These are phyloP conservation scores for Neonectria ditissima DNA, from an alignment of 2,329 filamentous ascomycete genomes.

Conservation along the genomic window DNA sequence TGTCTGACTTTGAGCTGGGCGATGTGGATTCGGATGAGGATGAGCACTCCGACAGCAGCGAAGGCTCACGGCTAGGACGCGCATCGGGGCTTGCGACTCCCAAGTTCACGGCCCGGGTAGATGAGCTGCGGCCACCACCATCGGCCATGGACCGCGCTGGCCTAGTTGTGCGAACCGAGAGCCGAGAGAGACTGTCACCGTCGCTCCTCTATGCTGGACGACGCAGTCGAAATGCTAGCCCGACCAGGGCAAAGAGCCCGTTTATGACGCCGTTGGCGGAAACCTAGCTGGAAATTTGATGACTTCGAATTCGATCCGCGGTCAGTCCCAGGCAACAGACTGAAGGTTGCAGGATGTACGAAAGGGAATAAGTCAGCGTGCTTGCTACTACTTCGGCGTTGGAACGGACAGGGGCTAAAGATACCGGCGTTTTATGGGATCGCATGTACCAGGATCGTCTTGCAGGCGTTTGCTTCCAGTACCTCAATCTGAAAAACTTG, in stretches of 20 bases:
- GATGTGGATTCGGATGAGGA: slow-evolving; percentile 74
- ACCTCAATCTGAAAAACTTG: slow-evolving; percentile 1
- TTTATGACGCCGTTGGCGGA: slow-evolving; percentile 64
- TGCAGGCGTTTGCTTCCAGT: slow-evolving; percentile 24
- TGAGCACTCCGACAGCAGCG: slow-evolving; percentile 72
- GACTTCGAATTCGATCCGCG: not conserved
- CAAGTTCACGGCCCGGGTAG: slow-evolving; percentile 66
- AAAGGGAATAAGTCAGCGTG: not conserved
- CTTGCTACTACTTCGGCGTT: slow-evolving; percentile 22
- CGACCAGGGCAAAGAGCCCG: slow-evolving; percentile 70
- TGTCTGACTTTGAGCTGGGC: slow-evolving; percentile 81
- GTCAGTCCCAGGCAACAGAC: not conserved
- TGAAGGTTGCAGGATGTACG: slow-evolving; percentile 1
- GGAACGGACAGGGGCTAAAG: slow-evolving; percentile 5
- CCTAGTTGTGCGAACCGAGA: slow-evolving; percentile 85
- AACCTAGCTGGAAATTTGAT: slow-evolving; percentile 41
- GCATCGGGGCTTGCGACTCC: slow-evolving; percentile 77
- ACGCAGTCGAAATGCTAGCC: slow-evolving; percentile 68
- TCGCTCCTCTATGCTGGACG: slow-evolving; percentile 66
- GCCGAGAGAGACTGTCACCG: slow-evolving; percentile 79
- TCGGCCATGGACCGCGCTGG: slow-evolving; percentile 75
- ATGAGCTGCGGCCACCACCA: slow-evolving; percentile 54
- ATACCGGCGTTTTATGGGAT: slow-evolving; percentile 32
- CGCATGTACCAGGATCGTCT: slow-evolving; percentile 28
- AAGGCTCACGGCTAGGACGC: slow-evolving; percentile 66